A percentile compares a stretch with the other conserved stretches of the same genome.
These are phyloP conservation scores for Saccharomycopsis oosterbeekiorum DNA, from an alignment of 805 yeast species.

Conservation along the genomic window DNA sequence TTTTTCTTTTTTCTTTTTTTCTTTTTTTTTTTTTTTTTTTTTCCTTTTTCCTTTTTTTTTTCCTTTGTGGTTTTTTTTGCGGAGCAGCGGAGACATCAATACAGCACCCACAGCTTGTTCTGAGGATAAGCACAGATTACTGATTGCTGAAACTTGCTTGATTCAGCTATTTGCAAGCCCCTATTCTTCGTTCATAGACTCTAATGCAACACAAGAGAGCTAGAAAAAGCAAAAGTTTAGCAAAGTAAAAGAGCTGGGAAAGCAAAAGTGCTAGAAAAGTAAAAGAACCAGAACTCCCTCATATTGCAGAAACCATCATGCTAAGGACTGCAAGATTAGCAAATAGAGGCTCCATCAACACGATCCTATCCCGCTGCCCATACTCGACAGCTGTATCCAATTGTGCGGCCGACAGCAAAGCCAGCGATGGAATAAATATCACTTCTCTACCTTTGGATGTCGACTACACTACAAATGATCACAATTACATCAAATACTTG, in stretches of 20 bases:
- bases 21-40: too few species aligned
- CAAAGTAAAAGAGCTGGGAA: not conserved
- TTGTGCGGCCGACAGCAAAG: not conserved
- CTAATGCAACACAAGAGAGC: too few species aligned
- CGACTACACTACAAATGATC: constrained; percentile 17
- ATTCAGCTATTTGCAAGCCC: too few species aligned
- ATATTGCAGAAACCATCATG: not conserved
- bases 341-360: not conserved
- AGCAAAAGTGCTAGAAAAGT: not conserved
- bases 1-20: too few species aligned
- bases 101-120: too few species aligned
- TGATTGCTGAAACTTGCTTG: too few species aligned
- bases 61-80: not conserved
- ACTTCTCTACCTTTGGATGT: constrained; percentile 13
- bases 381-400: not conserved
- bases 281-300: too few species aligned
- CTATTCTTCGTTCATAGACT: too few species aligned
- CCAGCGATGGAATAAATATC: not conserved
- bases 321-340: not conserved
- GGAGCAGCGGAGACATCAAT: not conserved
- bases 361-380: not conserved
- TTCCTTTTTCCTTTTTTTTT: not conserved
- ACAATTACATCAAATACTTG: constrained; percentile 12
- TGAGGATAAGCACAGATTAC: too few species aligned
- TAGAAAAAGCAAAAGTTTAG: not conserved